Conservation (phyloP, 2,329 filamentous ascomycete genomes). For the Colletotrichum higginsianum region DNA sequence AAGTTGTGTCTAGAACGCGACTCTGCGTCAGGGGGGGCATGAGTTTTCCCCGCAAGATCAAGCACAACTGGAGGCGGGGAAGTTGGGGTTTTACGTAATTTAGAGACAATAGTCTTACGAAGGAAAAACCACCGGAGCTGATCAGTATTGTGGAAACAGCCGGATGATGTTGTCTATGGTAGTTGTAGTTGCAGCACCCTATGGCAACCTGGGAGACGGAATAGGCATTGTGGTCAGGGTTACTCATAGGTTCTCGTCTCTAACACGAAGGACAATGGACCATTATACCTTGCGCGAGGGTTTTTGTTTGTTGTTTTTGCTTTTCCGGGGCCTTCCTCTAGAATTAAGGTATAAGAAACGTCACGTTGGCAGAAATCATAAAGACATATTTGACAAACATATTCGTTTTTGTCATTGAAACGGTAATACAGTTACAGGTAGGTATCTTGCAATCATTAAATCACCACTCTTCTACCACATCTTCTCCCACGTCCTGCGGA, state of each 20-base stretch:
- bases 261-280: no score
- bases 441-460: constrained; percentile 5
- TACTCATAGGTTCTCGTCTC: no score
- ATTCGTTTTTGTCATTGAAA: background rate
- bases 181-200: no score
- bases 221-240: no score
- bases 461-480: constrained; percentile 52
- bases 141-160: background rate
- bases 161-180: no score
- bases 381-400: background rate
- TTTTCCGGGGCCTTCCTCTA: no score
- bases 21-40: background rate
- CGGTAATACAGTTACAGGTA: background rate
- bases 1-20: background rate
- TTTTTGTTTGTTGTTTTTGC: no score
- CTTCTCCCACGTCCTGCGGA: constrained; percentile 55
- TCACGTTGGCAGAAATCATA: no score
- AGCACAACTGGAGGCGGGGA: constrained; percentile 2
- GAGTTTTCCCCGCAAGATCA: background rate
- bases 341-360: no score
- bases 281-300: no score
- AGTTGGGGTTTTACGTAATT: constrained; percentile 19
- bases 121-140: background rate
- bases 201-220: no score
- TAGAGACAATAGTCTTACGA: background rate